A percentile compares a stretch with the other conserved stretches of the same genome.
Evolutionary conservation across 2,329 filamentous ascomycete genomes (phyloP).

Genomic region (Aspergillus sp.): DNA sequence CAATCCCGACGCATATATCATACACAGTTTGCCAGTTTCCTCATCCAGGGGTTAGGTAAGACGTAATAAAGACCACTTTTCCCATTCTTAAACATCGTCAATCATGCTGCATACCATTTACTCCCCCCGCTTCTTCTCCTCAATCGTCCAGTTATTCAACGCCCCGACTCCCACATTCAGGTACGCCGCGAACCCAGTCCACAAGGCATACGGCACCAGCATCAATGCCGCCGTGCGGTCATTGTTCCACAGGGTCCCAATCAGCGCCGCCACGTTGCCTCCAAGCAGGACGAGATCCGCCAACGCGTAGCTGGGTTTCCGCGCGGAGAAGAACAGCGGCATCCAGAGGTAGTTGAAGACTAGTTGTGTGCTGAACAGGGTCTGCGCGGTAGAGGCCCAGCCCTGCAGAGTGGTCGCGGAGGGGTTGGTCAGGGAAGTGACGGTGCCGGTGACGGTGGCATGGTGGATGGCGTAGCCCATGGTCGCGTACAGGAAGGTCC

Average conservation of each 20-base stretch:
- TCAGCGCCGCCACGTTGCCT: conserved; percentile 70
- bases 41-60: too few relatives aligned
- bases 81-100: too few relatives aligned
- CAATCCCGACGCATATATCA: not conserved
- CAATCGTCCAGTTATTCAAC: conserved; percentile 63
- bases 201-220: conserved; percentile 78
- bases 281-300: conserved; percentile 72
- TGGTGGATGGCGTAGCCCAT: conserved; percentile 92
- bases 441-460: conserved; percentile 61
- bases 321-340: conserved; percentile 84
- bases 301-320: conserved; percentile 71
- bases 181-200: conserved; percentile 87
- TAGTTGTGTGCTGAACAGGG: conserved; percentile 82
- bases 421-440: conserved; percentile 51
- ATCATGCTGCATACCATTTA: not conserved
- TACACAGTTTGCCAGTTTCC: not conserved
- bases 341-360: conserved; percentile 86
- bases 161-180: conserved; percentile 68
- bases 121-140: conserved; percentile 12
- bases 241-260: conserved; percentile 72
- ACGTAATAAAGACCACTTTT: too few relatives aligned
- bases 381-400: conserved; percentile 67
- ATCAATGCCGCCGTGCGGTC: conserved; percentile 72
- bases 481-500: conserved; percentile 59
- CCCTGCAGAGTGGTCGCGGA: conserved; percentile 51